Base-by-base conservation (phyloP, 2,329 filamentous ascomycete genomes). In the Stachybotrys chartarum region DNA sequence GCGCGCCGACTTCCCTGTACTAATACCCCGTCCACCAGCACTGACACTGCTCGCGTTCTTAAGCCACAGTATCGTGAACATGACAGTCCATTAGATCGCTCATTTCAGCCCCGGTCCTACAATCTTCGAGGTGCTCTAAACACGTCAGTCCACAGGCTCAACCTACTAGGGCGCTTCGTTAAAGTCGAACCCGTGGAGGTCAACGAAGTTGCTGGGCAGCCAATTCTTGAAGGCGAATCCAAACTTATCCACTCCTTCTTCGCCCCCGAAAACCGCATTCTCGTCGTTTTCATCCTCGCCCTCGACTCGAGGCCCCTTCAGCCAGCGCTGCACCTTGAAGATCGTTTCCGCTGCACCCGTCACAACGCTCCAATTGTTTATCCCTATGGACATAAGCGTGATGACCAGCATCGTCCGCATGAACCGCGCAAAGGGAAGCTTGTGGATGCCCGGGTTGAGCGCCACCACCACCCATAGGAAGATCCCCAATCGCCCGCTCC, bases 291-390 rank as follows among this genome's bases (percentile, higher is more conserved):
- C 35, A 10, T 10, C 14, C 10, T 10, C 35, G 14, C 14, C 35
- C 10, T 10, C 35, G 14, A 14, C 14, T 14, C 35, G 8, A 10
- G 35, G 35, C 5, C 63, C 64, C 16, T 64, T 64, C 10, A 80
- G 63, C 76, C 77, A 80, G 10, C 65, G 60, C 59, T 78, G 73
- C 52, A 80, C 57, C 30, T 63, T 68, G 57, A 78, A 59, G 4
- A 66, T 69, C 1, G 68, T 69, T 14, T 63, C 64, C 30, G 73
- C 72, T 5, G 73, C 66, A 6, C 69, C 68, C 4, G 68, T 66
- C 1, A 69, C 69, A 11, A 78, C 66, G 50, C 76, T 73, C 78
- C 78, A 81, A 57, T 77, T 75, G 51, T 79, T 77, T 35, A 78
- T 66, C 0, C 71, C 73, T 54, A 78, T 71, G 53, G 77, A 75